Evolutionary conservation across 208 protist genomes (phyloP).

Genomic region (Crithidia brevicula): DNA sequence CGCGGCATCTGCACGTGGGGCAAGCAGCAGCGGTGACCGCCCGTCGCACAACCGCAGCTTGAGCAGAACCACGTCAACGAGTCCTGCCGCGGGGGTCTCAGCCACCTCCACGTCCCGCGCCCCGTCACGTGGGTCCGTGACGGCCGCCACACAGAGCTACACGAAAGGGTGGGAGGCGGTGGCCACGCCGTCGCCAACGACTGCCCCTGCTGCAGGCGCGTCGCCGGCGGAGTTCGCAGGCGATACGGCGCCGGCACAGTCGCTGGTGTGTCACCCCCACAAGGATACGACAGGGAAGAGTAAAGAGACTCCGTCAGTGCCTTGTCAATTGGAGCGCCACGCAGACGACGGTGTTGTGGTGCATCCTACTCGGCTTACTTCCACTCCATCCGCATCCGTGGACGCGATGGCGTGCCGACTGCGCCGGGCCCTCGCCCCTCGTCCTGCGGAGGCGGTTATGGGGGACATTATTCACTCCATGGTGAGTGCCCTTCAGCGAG

Average conservation of each 20-base stretch:
- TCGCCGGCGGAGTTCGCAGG: no score
- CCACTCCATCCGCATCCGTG: neutral
- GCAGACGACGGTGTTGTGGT: no score
- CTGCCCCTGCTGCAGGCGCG: neutral
- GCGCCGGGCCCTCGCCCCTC: slow-evolving; percentile 69
- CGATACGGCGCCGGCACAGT: no score
- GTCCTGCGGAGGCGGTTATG: slow-evolving; percentile 49
- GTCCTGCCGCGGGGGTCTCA: neutral
- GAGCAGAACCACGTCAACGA: neutral
- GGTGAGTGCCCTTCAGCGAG: slow-evolving; percentile 46
- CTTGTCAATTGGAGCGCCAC: no score
- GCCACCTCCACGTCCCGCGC: neutral
- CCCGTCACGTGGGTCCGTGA: slow-evolving; percentile 1
- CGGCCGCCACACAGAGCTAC: slow-evolving; percentile 5
- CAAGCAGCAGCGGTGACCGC: neutral
- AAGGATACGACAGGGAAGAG: neutral
- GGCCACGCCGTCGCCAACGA: neutral
- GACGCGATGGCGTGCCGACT: slow-evolving; percentile 32
- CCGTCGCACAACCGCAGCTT: slow-evolving; percentile 2
- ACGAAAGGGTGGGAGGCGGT: neutral
- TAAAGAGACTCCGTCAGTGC: no score
- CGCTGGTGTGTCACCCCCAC: neutral
- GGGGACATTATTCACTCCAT: slow-evolving; percentile 78
- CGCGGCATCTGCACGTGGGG: neutral
- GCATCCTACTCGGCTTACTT: no score